Conservation (phyloP, 2,329 filamentous ascomycete genomes). For the Diaporthe nobilis region DNA sequence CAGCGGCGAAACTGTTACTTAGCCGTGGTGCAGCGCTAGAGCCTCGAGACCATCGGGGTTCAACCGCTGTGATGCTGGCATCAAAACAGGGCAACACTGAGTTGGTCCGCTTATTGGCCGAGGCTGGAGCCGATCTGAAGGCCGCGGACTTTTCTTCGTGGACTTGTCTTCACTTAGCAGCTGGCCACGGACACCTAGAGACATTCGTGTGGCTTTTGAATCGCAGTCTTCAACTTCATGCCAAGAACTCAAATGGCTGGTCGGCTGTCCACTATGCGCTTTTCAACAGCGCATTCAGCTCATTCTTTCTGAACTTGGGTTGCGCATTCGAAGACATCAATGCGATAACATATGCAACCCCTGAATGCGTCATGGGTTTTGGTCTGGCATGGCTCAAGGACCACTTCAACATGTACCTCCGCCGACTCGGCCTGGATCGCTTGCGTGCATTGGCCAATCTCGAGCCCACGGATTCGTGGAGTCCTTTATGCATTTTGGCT, state of each 20-base stretch:
- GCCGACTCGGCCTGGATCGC: background rate
- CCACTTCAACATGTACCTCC: slow-evolving; percentile 1
- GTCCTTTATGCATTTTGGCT: background rate
- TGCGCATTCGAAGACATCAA: accelerated
- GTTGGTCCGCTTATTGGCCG: background rate
- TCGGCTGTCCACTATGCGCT: background rate
- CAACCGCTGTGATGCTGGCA: background rate
- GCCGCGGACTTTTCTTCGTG: background rate
- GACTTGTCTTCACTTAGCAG: background rate
- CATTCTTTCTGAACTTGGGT: background rate
- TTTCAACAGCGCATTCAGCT: background rate
- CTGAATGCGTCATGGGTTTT: accelerated
- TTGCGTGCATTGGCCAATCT: background rate
- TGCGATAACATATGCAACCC: accelerated
- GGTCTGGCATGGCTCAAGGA: background rate
- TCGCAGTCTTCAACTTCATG: background rate
- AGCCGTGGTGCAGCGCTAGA: background rate
- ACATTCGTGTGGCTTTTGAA: background rate
- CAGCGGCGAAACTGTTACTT: background rate
- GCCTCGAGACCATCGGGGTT: background rate
- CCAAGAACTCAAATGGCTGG: background rate
- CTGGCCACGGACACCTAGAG: accelerated
- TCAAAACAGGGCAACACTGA: background rate
- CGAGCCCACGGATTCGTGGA: background rate
- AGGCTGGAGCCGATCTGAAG: background rate